A percentile compares a stretch with the other conserved stretches of the same genome.
These are phyloP conservation scores for Coprinopsis strossmayeri DNA, from an alignment of 768 basidiomycete genomes.

Conservation along the genomic window DNA sequence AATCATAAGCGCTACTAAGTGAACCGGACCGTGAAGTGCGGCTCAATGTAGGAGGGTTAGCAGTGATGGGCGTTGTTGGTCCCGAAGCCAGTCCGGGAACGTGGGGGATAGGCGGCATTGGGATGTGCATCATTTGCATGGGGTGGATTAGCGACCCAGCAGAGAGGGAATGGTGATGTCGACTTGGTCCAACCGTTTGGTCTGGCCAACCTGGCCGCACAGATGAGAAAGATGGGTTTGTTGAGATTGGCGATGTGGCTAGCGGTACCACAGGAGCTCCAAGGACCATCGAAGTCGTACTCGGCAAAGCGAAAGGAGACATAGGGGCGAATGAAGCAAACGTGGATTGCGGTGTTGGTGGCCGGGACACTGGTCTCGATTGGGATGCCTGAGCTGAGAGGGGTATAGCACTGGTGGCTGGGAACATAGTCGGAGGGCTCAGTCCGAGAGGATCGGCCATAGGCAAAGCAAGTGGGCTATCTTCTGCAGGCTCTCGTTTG, in stretches of 20 bases:
- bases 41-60: slow-evolving; percentile 8
- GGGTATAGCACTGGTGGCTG: slow-evolving; percentile 15
- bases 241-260: not conserved
- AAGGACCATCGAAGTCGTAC: not conserved
- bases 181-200: slow-evolving; percentile 24
- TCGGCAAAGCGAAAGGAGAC: not conserved
- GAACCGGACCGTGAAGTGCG: slow-evolving; percentile 9
- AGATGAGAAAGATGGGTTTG: slow-evolving; percentile 21
- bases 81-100: slow-evolving; percentile 4
- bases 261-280: not conserved
- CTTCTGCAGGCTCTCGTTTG: slow-evolving; percentile 44
- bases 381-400: slow-evolving; percentile 19
- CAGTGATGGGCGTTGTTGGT: slow-evolving; percentile 9
- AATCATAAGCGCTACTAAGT: not conserved
- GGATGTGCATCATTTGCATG: slow-evolving; percentile 12
- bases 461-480: slow-evolving; percentile 25
- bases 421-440: slow-evolving; percentile 11
- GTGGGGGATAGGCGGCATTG: slow-evolving; percentile 6
- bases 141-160: slow-evolving; percentile 27
- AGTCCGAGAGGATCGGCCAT: slow-evolving; percentile 15
- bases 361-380: slow-evolving; percentile 29
- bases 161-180: slow-evolving; percentile 39
- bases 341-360: slow-evolving; percentile 22
- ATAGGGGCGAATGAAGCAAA: slow-evolving; percentile 20
- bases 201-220: slow-evolving; percentile 35